These are phyloP conservation scores for Fusarium solani-melongenae DNA, from an alignment of 2,329 filamentous ascomycete genomes.

Conservation along the genomic window DNA sequence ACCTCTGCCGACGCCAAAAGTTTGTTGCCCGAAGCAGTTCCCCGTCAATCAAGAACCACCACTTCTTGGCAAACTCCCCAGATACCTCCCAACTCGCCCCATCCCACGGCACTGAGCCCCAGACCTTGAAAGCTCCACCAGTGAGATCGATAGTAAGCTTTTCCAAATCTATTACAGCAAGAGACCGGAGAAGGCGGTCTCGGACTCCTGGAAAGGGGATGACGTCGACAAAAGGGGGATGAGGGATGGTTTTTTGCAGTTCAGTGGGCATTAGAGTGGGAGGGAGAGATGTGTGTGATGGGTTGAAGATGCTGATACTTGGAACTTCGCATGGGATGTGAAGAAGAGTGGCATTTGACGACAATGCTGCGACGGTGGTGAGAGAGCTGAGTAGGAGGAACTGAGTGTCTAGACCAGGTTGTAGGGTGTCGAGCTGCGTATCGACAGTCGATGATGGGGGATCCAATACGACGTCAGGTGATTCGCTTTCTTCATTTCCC, in stretches of 20 bases:
- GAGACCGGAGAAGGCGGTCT: conserved; percentile 17
- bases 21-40: conserved; percentile 13
- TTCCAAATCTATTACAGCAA: conserved; percentile 8
- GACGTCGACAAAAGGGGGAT: conserved; percentile 21
- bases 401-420: not conserved
- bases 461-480: accelerated
- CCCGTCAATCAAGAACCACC: conserved; percentile 34
- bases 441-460: not conserved
- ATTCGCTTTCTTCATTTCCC: not conserved
- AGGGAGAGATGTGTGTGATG: not conserved
- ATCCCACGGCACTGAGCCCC: conserved; percentile 33
- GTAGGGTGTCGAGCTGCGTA: not conserved
- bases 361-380: conserved; percentile 6
- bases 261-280: conserved; percentile 2
- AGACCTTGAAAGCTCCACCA: not conserved
- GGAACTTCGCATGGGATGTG: conserved; percentile 1
- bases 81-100: conserved; percentile 57
- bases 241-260: conserved; percentile 13
- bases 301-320: not conserved
- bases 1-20: conserved; percentile 26
- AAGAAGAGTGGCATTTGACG: not conserved
- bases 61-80: conserved; percentile 46
- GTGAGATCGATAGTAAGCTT: conserved; percentile 10
- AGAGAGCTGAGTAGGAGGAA: conserved; percentile 10
- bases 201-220: conserved; percentile 20